phyloP scores from a whole-genome alignment of 495 filamentous ascomycete species.

The Penicillium manginii region DNA sequence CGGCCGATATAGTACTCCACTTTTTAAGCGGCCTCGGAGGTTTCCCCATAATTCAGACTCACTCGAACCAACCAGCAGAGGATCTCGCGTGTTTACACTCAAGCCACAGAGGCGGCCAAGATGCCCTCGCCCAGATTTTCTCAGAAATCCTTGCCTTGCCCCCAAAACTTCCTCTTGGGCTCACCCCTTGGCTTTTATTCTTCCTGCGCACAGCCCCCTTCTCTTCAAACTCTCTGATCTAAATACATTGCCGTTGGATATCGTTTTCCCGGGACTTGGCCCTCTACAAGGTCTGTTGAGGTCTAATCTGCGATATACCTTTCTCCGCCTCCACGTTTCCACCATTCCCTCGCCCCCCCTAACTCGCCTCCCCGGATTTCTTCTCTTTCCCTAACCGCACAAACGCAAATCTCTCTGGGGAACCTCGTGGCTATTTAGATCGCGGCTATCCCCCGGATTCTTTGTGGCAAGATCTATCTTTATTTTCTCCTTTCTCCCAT shows the following conservation, averaged over 20 bases:
- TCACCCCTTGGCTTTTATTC: conserved; percentile 12
- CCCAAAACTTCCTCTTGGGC: conserved; percentile 12
- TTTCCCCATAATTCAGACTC: conserved; percentile 11
- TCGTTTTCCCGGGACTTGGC: conserved; percentile 24
- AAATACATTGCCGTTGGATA: not conserved
- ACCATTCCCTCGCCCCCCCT: conserved; percentile 12
- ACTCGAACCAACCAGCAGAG: conserved; percentile 13
- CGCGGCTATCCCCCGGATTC: conserved; percentile 13
- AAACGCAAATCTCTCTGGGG: conserved; percentile 18
- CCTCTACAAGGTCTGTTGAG: not conserved
- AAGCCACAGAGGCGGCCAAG: conserved; percentile 2
- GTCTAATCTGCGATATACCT: conserved; percentile 22
- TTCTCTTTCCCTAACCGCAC: conserved; percentile 14
- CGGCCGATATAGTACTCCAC: conserved; percentile 14
- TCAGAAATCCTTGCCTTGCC: not conserved
- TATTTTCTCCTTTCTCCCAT: conserved; percentile 9
- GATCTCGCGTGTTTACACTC: conserved; percentile 5
- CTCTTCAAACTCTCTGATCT: not conserved
- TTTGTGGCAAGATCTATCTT: conserved; percentile 7
- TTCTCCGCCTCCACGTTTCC: conserved; percentile 36
- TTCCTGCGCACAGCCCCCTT: conserved; percentile 14
- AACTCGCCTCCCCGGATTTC: conserved; percentile 25
- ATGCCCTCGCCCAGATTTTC: conserved; percentile 3
- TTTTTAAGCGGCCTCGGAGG: conserved; percentile 18
- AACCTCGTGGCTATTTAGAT: conserved; percentile 29